Evolutionary conservation across 2,329 filamentous ascomycete genomes (phyloP), one percentile per base, ranked within the genome.

Genomic region (Dactylellina cionopaga): DNA sequence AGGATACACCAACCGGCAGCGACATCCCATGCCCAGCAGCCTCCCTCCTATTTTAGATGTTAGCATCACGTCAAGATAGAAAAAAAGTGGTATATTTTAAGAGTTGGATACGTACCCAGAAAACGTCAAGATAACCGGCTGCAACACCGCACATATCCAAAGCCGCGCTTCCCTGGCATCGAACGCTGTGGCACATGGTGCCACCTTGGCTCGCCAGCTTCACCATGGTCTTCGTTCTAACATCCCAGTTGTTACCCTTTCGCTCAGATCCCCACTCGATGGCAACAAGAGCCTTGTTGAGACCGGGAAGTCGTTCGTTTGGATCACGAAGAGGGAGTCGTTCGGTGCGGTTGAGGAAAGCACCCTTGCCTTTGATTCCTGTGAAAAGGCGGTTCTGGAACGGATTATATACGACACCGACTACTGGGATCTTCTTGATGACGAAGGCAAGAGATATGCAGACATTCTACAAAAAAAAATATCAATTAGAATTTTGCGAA

Each of bases 11-110:
- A 93, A 0, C 88, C 91, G 3, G 91, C 91, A 78, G 89, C 91
- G 1, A 94, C 91, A 79, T 94, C 91, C 91, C 91, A 94, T 1
- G 90, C 90, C 86, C 90, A 94, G 80, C 90, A 92, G 0, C 91
- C 91, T 35, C 89, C 90, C 81, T 94, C 91, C 75, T 76, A 49
- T 29, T 22, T 17, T 31, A 6, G 5, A 54, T 9, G 44, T 76
- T 74, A 76, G 64, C 33, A 62, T 46, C 35, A 25, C 25, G 9
- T 31, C 22, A 27, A n/a, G n/a, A n/a, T n/a, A n/a, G n/a, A n/a
- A 3, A 22, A 51, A 22, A 29, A 37, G 41, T 33, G 13, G 19
- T n/a, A 41, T 13, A 54, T 33, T 11, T 10, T n/a, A 13, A 7
- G 15, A 22, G 43, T 24, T 1, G n/a, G 15, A 29, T 27, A 62